Conservation (phyloP, 768 basidiomycete genomes). For the Tephrocybe sp. region DNA sequence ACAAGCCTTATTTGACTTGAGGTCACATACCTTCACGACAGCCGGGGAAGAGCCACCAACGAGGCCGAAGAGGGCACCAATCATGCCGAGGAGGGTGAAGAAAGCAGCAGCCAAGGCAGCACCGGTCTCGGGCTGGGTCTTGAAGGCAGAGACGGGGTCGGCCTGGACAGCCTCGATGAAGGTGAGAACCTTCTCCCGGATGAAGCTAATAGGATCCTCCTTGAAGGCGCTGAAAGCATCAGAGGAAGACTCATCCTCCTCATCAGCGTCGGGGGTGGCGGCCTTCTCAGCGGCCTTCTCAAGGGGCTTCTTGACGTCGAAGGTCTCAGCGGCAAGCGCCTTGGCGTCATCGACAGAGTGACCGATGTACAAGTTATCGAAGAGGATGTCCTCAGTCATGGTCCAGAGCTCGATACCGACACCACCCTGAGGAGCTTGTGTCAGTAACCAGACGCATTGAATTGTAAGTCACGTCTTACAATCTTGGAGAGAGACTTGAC, state of each 20-base stretch:
- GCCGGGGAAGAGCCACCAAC: constrained; percentile 75
- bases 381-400: constrained; percentile 95
- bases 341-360: constrained; percentile 88
- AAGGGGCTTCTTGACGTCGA: constrained; percentile 82
- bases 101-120: constrained; percentile 71
- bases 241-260: constrained; percentile 45
- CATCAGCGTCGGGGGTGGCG: constrained; percentile 43
- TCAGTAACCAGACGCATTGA: neutral
- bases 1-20: constrained; percentile 13
- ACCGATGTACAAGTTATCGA: constrained; percentile 93
- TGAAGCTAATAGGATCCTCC: constrained; percentile 76
- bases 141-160: constrained; percentile 82
- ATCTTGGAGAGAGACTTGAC: constrained; percentile 85
- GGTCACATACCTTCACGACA: constrained; percentile 53
- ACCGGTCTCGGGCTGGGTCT: constrained; percentile 86
- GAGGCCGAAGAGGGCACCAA: constrained; percentile 77
- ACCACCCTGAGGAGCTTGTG: constrained; percentile 58
- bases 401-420: constrained; percentile 99
- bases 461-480: constrained; percentile 38
- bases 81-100: constrained; percentile 82
- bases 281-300: constrained; percentile 68
- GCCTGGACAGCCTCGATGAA: constrained; percentile 79
- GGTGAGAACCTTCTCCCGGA: constrained; percentile 72
- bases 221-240: constrained; percentile 41
- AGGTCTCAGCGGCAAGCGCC: constrained; percentile 83